Evolutionary conservation across 768 basidiomycete species (phyloP), one percentile per base, ranked within the genome.

Genomic region (Coprinopsis sp.): DNA sequence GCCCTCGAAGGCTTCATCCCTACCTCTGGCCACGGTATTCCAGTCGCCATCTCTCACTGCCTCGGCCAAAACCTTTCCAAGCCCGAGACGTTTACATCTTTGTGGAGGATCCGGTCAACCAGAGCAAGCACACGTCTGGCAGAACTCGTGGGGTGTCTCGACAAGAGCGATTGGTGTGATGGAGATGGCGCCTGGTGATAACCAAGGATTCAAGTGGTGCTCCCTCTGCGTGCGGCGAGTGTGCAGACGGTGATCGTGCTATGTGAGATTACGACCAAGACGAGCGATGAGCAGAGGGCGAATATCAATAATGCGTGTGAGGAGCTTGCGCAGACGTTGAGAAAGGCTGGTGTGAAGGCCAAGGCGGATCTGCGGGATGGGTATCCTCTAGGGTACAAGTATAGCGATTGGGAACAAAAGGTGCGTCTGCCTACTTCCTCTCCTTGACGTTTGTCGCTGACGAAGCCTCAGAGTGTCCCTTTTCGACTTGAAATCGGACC

Each of bases 391-490:
- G 96, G 96, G 24, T 98, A 87, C 73, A 99, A 99, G 71, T 99
- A 95, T 74, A 96, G 97, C 62, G 91, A 98, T 59, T 97, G 95
- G 93, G 96, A 99, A 72, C 87, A 97, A 68, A 91, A 95, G 81
- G 91, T 88, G 51, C 37, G 67, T 50, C n/a, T 43, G 18, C 31
- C 21, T 16, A 52, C 13, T 50, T 30, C 36, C 33, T 8, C n/a
- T 30, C 31, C 18, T 37, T 29, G 2, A 30, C 33, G 24, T 34
- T n/a, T n/a, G 36, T 42, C 24, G 1, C 47, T 45, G 24, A 34
- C 33, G n/a, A 18, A 27, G 42, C 21, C 24, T 3, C 54, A 93
- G 88, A 96, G 96, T 62, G 93, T 98, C 33, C 96, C 96, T 11
- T 75, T 99, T 52, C 92, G 96, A 54, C 86, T 99, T 52, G 96